Conservation (phyloP, 768 basidiomycete genomes). For the Roridomyces roridus region DNA sequence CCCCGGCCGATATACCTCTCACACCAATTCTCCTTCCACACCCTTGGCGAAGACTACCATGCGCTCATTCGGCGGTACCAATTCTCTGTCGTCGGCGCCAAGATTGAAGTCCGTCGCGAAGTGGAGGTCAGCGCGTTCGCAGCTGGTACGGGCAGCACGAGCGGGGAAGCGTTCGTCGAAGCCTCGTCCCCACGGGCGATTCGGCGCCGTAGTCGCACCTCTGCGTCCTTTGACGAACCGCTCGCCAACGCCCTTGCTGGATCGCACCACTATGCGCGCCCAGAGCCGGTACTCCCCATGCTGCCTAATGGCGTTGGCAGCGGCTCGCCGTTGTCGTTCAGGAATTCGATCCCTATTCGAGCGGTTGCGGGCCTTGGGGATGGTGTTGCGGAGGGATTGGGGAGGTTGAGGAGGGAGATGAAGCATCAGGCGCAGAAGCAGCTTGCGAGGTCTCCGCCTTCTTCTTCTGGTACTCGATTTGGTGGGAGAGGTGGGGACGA, state of each 20-base stretch:
- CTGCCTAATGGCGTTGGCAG: constrained; percentile 77
- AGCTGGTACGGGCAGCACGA: constrained; percentile 34
- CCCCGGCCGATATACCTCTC: constrained; percentile 83
- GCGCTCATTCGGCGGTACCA: constrained; percentile 73
- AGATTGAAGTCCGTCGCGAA: constrained; percentile 75
- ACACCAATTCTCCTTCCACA: constrained; percentile 84
- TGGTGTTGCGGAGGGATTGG: constrained; percentile 66
- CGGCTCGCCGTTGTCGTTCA: constrained; percentile 47
- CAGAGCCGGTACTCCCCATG: constrained; percentile 70
- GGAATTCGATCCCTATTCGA: constrained; percentile 63
- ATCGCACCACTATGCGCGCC: constrained; percentile 56
- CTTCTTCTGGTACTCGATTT: too few relatives aligned
- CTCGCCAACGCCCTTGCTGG: constrained; percentile 75
- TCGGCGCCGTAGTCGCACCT: constrained; percentile 36
- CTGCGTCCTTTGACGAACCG: constrained; percentile 78
- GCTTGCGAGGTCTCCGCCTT: constrained; percentile 56
- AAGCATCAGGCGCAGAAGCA: constrained; percentile 55
- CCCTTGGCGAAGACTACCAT: constrained; percentile 79
- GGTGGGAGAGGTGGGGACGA: constrained; percentile 22
- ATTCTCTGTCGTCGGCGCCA: constrained; percentile 59
- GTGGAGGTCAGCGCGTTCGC: constrained; percentile 69
- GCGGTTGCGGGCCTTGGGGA: constrained; percentile 57
- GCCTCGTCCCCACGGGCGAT: constrained; percentile 49
- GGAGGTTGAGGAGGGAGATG: constrained; percentile 63
- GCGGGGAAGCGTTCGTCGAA: constrained; percentile 59